phyloP scores from a whole-genome alignment of 2,329 filamentous ascomycete species.

The Scedosporium boydii region DNA sequence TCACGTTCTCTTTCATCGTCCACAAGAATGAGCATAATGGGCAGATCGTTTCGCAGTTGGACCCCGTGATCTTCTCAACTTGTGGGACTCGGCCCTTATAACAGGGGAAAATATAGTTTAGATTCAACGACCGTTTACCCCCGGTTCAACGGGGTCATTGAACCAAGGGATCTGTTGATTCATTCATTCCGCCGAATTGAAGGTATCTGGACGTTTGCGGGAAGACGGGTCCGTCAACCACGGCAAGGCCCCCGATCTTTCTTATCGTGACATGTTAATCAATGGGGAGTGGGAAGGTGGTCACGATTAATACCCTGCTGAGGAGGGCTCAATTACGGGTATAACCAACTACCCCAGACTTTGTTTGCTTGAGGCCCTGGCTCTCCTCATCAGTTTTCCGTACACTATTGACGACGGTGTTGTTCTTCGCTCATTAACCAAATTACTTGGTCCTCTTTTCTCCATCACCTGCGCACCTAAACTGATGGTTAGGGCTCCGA shows the following conservation, averaged over 20 bases:
- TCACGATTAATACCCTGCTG: not conserved
- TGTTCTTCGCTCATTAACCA: not conserved
- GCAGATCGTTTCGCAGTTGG: not conserved
- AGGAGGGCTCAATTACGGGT: not conserved
- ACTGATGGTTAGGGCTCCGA: not conserved
- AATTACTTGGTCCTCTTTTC: not conserved
- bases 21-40: not conserved
- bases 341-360: not conserved
- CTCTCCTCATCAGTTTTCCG: not conserved
- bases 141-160: not conserved
- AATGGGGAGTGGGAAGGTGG: not conserved
- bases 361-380: not conserved
- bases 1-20: not conserved
- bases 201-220: not conserved
- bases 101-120: not conserved
- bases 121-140: not conserved
- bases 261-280: not conserved
- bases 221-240: not conserved
- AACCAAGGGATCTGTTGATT: not conserved
- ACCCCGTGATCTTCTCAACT: not conserved
- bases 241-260: not conserved
- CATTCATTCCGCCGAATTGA: not conserved
- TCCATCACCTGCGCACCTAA: not conserved
- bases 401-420: not conserved
- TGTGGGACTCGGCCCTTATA: not conserved